These are phyloP conservation scores for Cephalotrichum gorgonifer DNA, from an alignment of 2,329 filamentous ascomycete genomes.

Conservation along the genomic window DNA sequence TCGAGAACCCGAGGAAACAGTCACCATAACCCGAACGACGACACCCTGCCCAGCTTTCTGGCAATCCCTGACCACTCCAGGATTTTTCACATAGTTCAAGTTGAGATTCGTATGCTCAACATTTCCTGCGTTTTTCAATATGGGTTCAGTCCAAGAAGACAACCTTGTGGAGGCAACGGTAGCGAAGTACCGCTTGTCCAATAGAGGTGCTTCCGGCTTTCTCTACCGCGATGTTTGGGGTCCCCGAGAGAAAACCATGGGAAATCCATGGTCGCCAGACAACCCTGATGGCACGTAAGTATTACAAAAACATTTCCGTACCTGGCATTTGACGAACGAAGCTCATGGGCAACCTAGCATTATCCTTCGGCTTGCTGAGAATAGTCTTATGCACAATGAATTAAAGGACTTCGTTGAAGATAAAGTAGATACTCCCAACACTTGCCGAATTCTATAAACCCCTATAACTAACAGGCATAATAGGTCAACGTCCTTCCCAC, in stretches of 20 bases:
- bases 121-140: no score
- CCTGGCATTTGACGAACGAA: background rate
- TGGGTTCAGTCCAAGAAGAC: background rate
- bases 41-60: no score
- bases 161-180: background rate
- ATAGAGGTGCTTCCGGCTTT: slow-evolving; percentile 10
- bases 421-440: slow-evolving; percentile 5
- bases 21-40: no score
- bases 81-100: no score
- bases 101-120: no score
- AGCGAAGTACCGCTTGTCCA: slow-evolving; percentile 5
- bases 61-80: no score
- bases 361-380: slow-evolving; percentile 14
- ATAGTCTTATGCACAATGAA: slow-evolving; percentile 13
- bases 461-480: background rate
- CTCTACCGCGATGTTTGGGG: slow-evolving; percentile 10
- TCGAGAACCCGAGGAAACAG: no score
- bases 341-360: slow-evolving; percentile 5
- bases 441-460: background rate
- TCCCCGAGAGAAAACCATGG: slow-evolving; percentile 11
- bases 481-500: slow-evolving; percentile 9
- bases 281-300: slow-evolving; percentile 11
- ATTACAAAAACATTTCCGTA: background rate
- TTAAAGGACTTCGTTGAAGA: slow-evolving; percentile 9
- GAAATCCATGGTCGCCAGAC: slow-evolving; percentile 11